Evolutionary conservation across 805 yeast genomes (phyloP), one percentile per base, ranked within the genome.

Genomic region (Pichia membranifaciens): DNA sequence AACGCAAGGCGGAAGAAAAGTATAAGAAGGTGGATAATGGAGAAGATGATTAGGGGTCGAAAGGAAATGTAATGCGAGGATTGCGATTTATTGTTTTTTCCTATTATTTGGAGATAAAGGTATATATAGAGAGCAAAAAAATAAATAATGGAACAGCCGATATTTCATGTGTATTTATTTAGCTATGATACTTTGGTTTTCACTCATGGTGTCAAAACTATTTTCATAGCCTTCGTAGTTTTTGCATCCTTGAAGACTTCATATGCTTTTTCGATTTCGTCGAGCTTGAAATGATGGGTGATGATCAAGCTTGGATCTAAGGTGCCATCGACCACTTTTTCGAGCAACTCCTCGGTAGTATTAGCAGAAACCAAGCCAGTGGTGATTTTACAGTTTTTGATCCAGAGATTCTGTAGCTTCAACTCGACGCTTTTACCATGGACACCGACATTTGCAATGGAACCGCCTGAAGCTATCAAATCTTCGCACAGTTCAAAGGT

Each of bases 371-470:
- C 79, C 53, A 75, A 60, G 36, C 79, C 79, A n/a, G 78, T 73
- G 6, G 75, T 54, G 38, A 75, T 69, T 9, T 59, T 59, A 46
- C 72, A 60, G 46, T 73, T 72, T 51, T 72, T 66, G 48, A 70
- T 71, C 76, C 76, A 73, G 22, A 73, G 55, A 5, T 72, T 71
- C 55, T 73, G 73, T 40, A 73, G 53, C 38, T 66, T 67, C 49
- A 73, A 59, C 35, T 68, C 70, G 31, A 71, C 76, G 38, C 65
- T 59, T 23, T 56, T 53, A 43, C 77, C 78, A 45, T 73, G 77
- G 38, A 73, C 77, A 53, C 86, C 86, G 37, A 81, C 79, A 60
- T 81, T 83, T 23, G 84, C 84, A 53, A 76, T 74, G 50, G 81
- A 72, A 23, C 85, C 86, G 49, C 84, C 84, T 38, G 79, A 73